phyloP scores from a whole-genome alignment of 73 alveolate species.

The Paramecium pentaurelia region DNA sequence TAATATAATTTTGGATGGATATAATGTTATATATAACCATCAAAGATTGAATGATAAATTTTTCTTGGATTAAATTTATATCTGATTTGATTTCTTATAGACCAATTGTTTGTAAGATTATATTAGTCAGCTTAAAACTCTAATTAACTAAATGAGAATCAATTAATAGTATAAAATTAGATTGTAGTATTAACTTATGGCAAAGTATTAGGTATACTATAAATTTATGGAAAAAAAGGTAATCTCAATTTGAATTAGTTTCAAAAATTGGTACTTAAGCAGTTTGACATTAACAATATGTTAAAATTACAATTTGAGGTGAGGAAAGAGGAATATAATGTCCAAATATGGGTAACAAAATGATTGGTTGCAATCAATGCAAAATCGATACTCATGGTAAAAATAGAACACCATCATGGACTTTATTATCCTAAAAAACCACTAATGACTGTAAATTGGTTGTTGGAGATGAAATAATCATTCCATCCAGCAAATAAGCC shows the following conservation, averaged over 20 bases:
- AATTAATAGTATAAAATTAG: background rate
- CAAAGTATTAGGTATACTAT: background rate
- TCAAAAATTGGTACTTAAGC: slow-evolving; percentile 77
- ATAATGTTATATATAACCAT: background rate
- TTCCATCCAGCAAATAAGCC: slow-evolving; percentile 73
- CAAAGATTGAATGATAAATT: background rate
- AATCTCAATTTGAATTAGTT: too few relatives aligned
- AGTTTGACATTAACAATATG: slow-evolving; percentile 65
- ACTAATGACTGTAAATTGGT: slow-evolving; percentile 62
- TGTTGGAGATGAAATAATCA: slow-evolving; percentile 75
- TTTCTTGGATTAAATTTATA: background rate
- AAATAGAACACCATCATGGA: slow-evolving; percentile 74
- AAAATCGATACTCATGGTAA: slow-evolving; percentile 81
- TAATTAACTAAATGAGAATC: background rate
- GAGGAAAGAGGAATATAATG: slow-evolving; percentile 61
- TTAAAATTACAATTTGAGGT: slow-evolving; percentile 77
- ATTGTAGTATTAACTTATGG: background rate
- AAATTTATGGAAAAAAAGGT: background rate
- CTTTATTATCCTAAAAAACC: slow-evolving; percentile 69
- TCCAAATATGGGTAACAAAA: slow-evolving; percentile 83
- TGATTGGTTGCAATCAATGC: slow-evolving; percentile 75
- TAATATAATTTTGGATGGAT: background rate
- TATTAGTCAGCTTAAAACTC: background rate
- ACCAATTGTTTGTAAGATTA: background rate
- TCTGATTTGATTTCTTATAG: background rate